phyloP scores from a whole-genome alignment of 78 protist genomes.

The Dictyostelium intermedium region DNA sequence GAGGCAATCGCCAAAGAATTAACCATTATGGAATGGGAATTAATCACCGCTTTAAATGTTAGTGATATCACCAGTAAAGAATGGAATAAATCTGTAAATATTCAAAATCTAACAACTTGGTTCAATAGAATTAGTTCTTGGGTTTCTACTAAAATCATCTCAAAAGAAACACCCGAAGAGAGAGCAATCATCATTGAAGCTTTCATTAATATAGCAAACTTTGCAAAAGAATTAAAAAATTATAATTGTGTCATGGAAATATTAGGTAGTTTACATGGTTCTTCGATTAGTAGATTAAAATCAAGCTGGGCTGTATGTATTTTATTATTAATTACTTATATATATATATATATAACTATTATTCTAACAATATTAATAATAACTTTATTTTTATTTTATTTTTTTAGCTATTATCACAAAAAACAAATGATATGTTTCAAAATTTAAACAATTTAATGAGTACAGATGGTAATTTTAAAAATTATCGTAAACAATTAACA shows the following conservation, averaged over 20 bases:
- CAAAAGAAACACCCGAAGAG: slow-evolving; percentile 81
- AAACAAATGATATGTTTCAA: slow-evolving; percentile 55
- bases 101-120: slow-evolving; percentile 56
- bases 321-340: neutral
- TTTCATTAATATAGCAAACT: slow-evolving; percentile 61
- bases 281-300: slow-evolving; percentile 73
- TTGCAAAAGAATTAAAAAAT: slow-evolving; percentile 69
- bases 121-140: slow-evolving; percentile 73
- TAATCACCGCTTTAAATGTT: slow-evolving; percentile 34
- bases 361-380: too few species aligned
- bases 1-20: slow-evolving; percentile 62
- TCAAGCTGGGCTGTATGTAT: slow-evolving; percentile 52
- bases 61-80: slow-evolving; percentile 46
- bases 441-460: slow-evolving; percentile 32
- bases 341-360: too few species aligned
- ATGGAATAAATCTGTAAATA: slow-evolving; percentile 44
- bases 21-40: slow-evolving; percentile 71
- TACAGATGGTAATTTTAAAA: slow-evolving; percentile 59
- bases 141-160: slow-evolving; percentile 78
- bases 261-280: slow-evolving; percentile 65
- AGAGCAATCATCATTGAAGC: slow-evolving; percentile 77
- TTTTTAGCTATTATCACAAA: slow-evolving; percentile 46
- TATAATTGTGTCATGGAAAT: slow-evolving; percentile 83
- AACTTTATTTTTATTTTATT: neutral
- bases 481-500: slow-evolving; percentile 45